These are phyloP conservation scores for Aspergillus cristatus DNA, from an alignment of 495 filamentous ascomycete genomes.

Conservation along the genomic window DNA sequence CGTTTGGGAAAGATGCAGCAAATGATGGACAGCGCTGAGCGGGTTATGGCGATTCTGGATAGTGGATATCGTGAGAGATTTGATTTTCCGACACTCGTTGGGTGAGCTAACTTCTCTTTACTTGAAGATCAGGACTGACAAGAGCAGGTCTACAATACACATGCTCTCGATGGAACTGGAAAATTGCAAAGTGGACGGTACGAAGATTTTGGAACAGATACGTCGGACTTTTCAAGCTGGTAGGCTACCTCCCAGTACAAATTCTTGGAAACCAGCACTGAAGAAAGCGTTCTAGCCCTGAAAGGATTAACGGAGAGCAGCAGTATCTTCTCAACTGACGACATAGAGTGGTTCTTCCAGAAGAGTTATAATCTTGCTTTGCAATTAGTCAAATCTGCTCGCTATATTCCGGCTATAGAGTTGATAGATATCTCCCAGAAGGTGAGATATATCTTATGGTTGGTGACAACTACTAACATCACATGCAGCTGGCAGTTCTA, in stretches of 20 bases:
- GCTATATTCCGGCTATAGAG: constrained; percentile 39
- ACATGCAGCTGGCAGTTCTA: constrained; percentile 45
- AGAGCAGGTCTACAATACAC: constrained; percentile 42
- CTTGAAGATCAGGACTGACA: not conserved
- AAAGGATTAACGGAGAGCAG: constrained; percentile 26
- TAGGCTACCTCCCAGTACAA: constrained; percentile 22
- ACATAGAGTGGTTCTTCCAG: constrained; percentile 74
- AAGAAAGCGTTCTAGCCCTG: constrained; percentile 36
- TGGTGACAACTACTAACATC: not conserved
- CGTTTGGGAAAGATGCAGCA: constrained; percentile 48
- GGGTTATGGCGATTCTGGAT: constrained; percentile 48
- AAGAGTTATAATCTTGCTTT: constrained; percentile 69
- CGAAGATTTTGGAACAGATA: constrained; percentile 35
- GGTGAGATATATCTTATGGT: constrained; percentile 10
- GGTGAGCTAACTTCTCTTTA: constrained; percentile 20
- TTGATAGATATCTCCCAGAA: constrained; percentile 52
- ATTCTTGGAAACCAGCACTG: constrained; percentile 8
- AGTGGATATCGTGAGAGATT: constrained; percentile 39
- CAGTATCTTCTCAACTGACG: constrained; percentile 44
- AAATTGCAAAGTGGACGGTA: constrained; percentile 16
- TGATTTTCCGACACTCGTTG: constrained; percentile 59
- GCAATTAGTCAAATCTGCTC: constrained; percentile 46
- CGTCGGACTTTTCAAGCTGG: constrained; percentile 56
- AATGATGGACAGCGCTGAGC: constrained; percentile 48
- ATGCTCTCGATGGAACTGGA: constrained; percentile 49